Base-by-base conservation (phyloP, 1,139 yeast species). In the Hemisphaericaspora xylofermentans region DNA sequence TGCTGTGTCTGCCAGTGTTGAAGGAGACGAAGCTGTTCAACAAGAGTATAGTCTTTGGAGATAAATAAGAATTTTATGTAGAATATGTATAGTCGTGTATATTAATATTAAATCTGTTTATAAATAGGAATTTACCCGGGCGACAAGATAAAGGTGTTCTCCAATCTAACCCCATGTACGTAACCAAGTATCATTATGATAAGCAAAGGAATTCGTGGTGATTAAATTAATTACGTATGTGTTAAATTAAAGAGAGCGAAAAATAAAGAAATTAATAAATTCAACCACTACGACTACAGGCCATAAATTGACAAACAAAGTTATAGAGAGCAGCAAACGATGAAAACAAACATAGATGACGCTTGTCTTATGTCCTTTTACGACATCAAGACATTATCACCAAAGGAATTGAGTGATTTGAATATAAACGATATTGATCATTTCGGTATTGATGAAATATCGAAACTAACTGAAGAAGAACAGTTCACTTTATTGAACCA, bases 11-110 rank as follows among this genome's bases (percentile, higher is more conserved):
- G 50, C 64, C 1, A 54, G 59, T 1, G 68, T 60, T 2, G 56
- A 56, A 14, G 60, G 50, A 1, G 66, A 59, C 14, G 61, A 56
- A 28, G 53, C 63, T 1, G 64, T 57, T 35, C 68, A 60, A 27
- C 70, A 66, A 45, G 69, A 64, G 43, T 66, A 65, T 46, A 61
- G 63, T 45, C 53, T 66, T 26, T 66, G 71, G 71, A 50, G 71
- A 39, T 66, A 42, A 46, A 15, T 19, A 21, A 21, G 24, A 21
- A n/a, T n/a, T 21, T 6, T 21, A 21, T 21, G 24, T n/a, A n/a
- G n/a, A n/a, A n/a, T 21, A 21, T 21, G 24, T 21, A 21, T 21
- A 21, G 6, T 21, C 8, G 8, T 21, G 24, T 21, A 21, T 6
- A 21, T 21, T 21, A 21, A 21, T 6, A 21, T 21, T 8, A 21